phyloP scores from a whole-genome alignment of 495 filamentous ascomycete species.

The Talaromyces thailandensis region DNA sequence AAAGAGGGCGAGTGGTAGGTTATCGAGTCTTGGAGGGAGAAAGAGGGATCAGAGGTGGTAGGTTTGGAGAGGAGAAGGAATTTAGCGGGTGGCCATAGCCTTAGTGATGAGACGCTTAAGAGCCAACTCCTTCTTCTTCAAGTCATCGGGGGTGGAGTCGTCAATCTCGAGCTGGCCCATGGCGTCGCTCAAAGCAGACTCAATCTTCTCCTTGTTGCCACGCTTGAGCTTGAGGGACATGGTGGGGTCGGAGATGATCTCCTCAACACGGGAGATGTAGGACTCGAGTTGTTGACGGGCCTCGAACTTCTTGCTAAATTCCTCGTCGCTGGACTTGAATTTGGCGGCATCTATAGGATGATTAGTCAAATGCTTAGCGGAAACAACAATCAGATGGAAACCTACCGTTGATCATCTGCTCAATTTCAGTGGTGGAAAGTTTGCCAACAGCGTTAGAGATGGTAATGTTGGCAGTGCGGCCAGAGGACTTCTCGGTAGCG shows the following conservation, averaged over 20 bases:
- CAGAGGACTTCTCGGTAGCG: constrained; percentile 97
- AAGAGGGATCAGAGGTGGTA: not conserved
- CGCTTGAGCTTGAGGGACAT: constrained; percentile 98
- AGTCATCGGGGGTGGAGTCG: constrained; percentile 82
- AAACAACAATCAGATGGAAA: constrained; percentile 1
- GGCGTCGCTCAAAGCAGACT: constrained; percentile 78
- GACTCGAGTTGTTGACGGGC: constrained; percentile 97
- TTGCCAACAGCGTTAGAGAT: constrained; percentile 99
- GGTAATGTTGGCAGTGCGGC: constrained; percentile 97
- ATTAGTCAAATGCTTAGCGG: constrained; percentile 5
- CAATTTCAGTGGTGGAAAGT: constrained; percentile 89
- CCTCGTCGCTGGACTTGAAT: constrained; percentile 97
- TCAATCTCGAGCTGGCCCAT: constrained; percentile 84
- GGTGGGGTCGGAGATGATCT: constrained; percentile 93
- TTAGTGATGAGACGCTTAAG: constrained; percentile 97
- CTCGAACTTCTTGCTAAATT: constrained; percentile 98
- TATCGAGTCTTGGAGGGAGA: not conserved
- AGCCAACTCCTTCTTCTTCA: constrained; percentile 99
- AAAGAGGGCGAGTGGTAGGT: not conserved
- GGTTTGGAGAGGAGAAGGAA: not conserved
- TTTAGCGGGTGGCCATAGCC: constrained; percentile 85
- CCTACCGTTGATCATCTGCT: constrained; percentile 90
- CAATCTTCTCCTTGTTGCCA: constrained; percentile 98
- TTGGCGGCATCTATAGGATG: constrained; percentile 72
- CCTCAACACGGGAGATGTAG: constrained; percentile 97